phyloP scores from a whole-genome alignment of 768 basidiomycete species.

The Cystobasidium onofrii region DNA sequence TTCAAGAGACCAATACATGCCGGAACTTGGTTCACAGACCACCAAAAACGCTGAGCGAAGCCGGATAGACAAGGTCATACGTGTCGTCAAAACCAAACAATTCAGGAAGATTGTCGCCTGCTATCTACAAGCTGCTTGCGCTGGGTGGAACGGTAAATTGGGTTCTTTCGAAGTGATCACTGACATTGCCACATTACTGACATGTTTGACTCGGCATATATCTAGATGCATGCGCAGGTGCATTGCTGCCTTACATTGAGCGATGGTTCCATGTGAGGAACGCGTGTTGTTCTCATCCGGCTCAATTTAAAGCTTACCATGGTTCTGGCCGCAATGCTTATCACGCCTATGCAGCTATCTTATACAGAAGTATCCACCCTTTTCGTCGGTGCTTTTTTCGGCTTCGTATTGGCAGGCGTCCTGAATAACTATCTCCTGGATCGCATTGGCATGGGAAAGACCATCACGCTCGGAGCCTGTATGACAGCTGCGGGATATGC shows the following conservation, averaged over 20 bases:
- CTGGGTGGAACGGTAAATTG: constrained; percentile 23
- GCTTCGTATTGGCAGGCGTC: constrained; percentile 26
- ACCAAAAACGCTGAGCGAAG: background rate
- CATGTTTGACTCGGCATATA: background rate
- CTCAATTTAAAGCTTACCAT: too few relatives aligned
- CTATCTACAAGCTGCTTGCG: constrained; percentile 1
- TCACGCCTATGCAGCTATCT: background rate
- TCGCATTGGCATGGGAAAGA: constrained; percentile 24
- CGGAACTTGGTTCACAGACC: background rate
- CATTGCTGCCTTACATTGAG: constrained; percentile 21
- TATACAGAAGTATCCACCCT: constrained; percentile 24
- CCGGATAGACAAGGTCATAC: background rate
- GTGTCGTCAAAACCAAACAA: background rate
- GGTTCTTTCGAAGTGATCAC: background rate
- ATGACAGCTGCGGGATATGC: constrained; percentile 25
- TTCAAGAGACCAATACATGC: background rate
- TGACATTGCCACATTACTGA: background rate
- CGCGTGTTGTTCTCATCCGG: too few relatives aligned
- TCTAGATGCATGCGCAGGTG: constrained; percentile 20
- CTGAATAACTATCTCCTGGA: constrained; percentile 30
- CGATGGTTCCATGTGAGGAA: constrained; percentile 1
- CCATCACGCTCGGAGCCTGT: constrained; percentile 3
- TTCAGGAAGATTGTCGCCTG: constrained; percentile 16
- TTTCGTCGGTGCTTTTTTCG: constrained; percentile 31
- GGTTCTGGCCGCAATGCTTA: too few relatives aligned